Evolutionary conservation across 1,284 basidiomycete genomes (phyloP).

Genomic region (Ceratobasidium sp.): DNA sequence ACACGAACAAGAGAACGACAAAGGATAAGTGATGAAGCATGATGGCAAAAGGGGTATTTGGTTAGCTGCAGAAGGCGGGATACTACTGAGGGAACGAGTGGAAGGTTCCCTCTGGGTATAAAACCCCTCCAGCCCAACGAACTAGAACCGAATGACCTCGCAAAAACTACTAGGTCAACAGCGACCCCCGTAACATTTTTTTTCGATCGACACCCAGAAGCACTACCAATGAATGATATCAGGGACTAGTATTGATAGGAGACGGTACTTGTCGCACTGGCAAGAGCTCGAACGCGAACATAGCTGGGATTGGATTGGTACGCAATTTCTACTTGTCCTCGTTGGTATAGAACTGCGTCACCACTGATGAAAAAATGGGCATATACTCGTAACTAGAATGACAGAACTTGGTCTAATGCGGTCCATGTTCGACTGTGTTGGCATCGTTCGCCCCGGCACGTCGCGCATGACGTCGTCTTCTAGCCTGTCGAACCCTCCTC

Average conservation of each 20-base stretch:
- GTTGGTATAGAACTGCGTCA: neutral
- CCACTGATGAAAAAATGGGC: too few relatives aligned
- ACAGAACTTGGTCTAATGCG: too few relatives aligned
- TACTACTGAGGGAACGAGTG: conserved; percentile 16
- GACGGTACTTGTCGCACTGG: neutral
- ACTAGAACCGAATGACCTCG: conserved; percentile 14
- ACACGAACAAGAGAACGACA: conserved; percentile 15
- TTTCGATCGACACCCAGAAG: neutral
- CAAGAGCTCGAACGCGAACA: neutral
- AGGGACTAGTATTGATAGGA: neutral
- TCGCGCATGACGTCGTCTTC: too few relatives aligned
- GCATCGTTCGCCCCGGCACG: too few relatives aligned
- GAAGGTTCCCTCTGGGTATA: neutral
- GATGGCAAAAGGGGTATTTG: conserved; percentile 12
- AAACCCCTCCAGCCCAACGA: neutral
- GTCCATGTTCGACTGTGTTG: too few relatives aligned
- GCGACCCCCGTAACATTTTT: neutral
- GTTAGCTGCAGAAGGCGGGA: neutral
- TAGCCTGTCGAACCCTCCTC: too few relatives aligned
- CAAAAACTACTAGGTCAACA: neutral
- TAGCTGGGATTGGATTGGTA: neutral
- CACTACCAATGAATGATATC: neutral
- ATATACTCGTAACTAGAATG: too few relatives aligned
- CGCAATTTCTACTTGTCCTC: neutral
- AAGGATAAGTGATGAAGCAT: conserved; percentile 37